Conservation (phyloP, 345 rosid species). For the Mallotus nudiflorus region DNA sequence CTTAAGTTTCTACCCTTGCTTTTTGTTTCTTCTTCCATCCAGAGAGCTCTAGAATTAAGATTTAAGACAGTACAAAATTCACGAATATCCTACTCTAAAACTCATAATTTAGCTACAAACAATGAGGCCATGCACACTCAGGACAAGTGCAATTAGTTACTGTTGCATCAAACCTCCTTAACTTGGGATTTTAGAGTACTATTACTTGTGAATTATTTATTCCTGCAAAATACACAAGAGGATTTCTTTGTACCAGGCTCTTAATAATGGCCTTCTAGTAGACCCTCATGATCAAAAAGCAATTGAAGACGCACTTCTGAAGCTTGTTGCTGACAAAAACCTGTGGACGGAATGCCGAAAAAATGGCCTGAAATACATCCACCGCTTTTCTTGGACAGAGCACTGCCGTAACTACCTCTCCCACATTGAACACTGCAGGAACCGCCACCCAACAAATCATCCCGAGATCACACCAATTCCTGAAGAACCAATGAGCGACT, state of each 20-base stretch:
- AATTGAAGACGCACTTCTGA: constrained; percentile 62
- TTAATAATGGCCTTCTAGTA: constrained; percentile 62
- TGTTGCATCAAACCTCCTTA: too few species aligned
- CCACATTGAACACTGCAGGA: constrained; percentile 76
- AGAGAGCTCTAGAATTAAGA: neutral
- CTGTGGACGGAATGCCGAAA: constrained; percentile 63
- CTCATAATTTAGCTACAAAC: neutral
- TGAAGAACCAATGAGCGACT: constrained; percentile 87
- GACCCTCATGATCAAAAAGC: constrained; percentile 73
- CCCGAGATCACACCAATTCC: constrained; percentile 64
- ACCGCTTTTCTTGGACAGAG: constrained; percentile 70
- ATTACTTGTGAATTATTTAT: neutral
- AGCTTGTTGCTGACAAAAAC: constrained; percentile 62
- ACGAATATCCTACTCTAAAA: neutral
- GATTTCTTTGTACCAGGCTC: constrained; percentile 42
- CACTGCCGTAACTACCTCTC: constrained; percentile 82
- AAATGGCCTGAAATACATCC: constrained; percentile 60
- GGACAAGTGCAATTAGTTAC: constrained; percentile 9
- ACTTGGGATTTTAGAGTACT: constrained; percentile 1
- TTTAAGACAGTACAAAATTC: neutral
- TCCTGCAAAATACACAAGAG: constrained; percentile 11
- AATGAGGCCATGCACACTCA: neutral
- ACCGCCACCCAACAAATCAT: constrained; percentile 67
- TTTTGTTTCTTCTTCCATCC: neutral
- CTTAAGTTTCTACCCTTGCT: neutral